Evolutionary conservation across 768 basidiomycete species (phyloP).

Genomic region (Cyathus striatus): DNA sequence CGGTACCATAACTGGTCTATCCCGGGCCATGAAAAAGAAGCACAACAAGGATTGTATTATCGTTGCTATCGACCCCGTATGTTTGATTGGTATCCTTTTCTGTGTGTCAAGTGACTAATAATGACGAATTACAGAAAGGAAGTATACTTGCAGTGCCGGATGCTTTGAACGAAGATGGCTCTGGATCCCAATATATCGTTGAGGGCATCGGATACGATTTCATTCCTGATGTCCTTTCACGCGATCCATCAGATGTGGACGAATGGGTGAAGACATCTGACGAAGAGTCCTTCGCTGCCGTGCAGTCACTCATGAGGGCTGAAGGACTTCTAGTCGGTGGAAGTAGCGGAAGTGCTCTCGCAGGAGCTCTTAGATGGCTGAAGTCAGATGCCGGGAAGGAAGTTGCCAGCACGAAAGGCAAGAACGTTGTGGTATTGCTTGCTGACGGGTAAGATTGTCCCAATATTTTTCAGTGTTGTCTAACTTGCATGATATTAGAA

Average conservation of each 20-base stretch:
- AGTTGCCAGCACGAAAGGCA: conserved; percentile 61
- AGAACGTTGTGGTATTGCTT: conserved; percentile 85
- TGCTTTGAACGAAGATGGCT: conserved; percentile 48
- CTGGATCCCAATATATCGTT: conserved; percentile 60
- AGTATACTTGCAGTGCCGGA: conserved; percentile 81
- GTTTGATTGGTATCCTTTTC: conserved; percentile 14
- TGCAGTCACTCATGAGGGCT: conserved; percentile 68
- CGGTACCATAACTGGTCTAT: conserved; percentile 88
- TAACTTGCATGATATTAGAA: conserved; percentile 33
- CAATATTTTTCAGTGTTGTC: not conserved
- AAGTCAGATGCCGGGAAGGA: conserved; percentile 60
- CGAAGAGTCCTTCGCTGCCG: conserved; percentile 72
- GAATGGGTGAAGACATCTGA: conserved; percentile 86
- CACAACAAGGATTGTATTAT: conserved; percentile 72
- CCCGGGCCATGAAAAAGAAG: conserved; percentile 70
- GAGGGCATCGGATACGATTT: conserved; percentile 99
- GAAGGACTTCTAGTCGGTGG: conserved; percentile 94
- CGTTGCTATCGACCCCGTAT: conserved; percentile 88
- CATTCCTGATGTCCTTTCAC: conserved; percentile 80
- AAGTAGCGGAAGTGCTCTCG: conserved; percentile 83
- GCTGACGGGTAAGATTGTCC: conserved; percentile 74
- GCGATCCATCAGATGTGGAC: conserved; percentile 53
- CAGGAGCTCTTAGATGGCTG: conserved; percentile 76
- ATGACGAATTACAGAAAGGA: conserved; percentile 75
- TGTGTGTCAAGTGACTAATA: conserved; percentile 5